Percentiles rank a stretch among this genome's conserved stretches.
phyloP scores from a whole-genome alignment of 306 rosid species.

The Abrus precatorius region DNA sequence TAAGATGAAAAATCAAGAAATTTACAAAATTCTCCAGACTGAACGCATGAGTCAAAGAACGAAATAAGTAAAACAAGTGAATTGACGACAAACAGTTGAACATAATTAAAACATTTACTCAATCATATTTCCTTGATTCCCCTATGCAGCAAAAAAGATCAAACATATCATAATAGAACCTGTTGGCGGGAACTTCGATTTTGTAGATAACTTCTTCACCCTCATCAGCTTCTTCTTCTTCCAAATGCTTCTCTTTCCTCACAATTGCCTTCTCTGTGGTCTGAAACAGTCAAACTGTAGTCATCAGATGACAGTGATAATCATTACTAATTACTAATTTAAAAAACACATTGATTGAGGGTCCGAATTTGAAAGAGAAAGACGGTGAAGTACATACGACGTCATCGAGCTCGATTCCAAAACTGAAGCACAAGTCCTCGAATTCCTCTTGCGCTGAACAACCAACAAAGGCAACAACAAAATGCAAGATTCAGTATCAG shows the following conservation, averaged over 20 bases:
- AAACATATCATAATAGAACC: slow-evolving; percentile 49
- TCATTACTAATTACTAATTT: neutral
- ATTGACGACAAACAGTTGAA: neutral
- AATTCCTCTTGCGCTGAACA: slow-evolving; percentile 85
- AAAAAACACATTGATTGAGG: neutral
- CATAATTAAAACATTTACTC: neutral
- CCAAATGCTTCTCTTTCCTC: slow-evolving; percentile 86
- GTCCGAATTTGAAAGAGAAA: neutral
- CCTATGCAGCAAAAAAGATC: neutral
- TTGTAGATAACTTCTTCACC: slow-evolving; percentile 61
- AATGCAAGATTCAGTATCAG: neutral
- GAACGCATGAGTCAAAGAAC: neutral
- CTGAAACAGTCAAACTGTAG: slow-evolving; percentile 47
- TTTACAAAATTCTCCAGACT: neutral
- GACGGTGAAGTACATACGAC: slow-evolving; percentile 63
- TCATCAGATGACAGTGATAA: slow-evolving; percentile 21
- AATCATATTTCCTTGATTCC: slow-evolving; percentile 5
- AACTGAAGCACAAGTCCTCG: slow-evolving; percentile 87
- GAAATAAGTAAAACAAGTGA: neutral
- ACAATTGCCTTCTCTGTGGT: slow-evolving; percentile 91
- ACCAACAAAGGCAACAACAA: neutral
- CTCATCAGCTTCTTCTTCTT: slow-evolving; percentile 51
- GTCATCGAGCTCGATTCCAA: slow-evolving; percentile 94
- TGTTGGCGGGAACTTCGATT: slow-evolving; percentile 92
- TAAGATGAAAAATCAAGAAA: neutral